A percentile compares a stretch with the other conserved stretches of the same genome.
Evolutionary conservation across 108 stramenopile species (phyloP).

Genomic region (Schizochytrium sp.): DNA sequence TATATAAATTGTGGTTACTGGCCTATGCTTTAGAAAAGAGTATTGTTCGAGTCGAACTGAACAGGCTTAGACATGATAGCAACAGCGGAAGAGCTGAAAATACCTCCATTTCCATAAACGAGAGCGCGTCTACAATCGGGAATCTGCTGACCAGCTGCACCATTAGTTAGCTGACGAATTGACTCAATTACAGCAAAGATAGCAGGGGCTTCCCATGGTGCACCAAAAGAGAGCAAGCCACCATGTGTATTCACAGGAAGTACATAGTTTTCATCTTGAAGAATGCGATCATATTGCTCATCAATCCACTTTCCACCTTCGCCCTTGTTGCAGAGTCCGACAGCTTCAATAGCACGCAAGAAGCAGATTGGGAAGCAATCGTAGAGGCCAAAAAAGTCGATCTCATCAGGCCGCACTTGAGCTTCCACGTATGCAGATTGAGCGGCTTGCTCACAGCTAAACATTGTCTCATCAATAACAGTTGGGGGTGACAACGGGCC

Average conservation of each 20-base stretch:
- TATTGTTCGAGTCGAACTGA: not conserved
- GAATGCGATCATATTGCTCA: slow-evolving; percentile 65
- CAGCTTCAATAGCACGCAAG: slow-evolving; percentile 70
- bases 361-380: slow-evolving; percentile 77
- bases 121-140: slow-evolving; percentile 67
- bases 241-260: slow-evolving; percentile 75
- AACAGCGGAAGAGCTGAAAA: slow-evolving; percentile 72
- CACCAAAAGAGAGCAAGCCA: slow-evolving; percentile 72
- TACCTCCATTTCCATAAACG: slow-evolving; percentile 76
- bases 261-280: slow-evolving; percentile 64
- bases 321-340: slow-evolving; percentile 64
- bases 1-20: too few species aligned
- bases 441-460: slow-evolving; percentile 70
- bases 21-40: too few species aligned
- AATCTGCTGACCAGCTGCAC: slow-evolving; percentile 66
- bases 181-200: slow-evolving; percentile 71
- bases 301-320: slow-evolving; percentile 67
- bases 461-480: slow-evolving; percentile 66
- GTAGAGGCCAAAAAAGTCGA: slow-evolving; percentile 75
- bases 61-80: slow-evolving; percentile 68
- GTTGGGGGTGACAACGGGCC: slow-evolving; percentile 71
- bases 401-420: slow-evolving; percentile 63
- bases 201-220: slow-evolving; percentile 73
- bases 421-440: slow-evolving; percentile 66
- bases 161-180: slow-evolving; percentile 64